These are phyloP conservation scores for Ochromonas danica DNA, from an alignment of 108 stramenopile genomes.

Conservation along the genomic window DNA sequence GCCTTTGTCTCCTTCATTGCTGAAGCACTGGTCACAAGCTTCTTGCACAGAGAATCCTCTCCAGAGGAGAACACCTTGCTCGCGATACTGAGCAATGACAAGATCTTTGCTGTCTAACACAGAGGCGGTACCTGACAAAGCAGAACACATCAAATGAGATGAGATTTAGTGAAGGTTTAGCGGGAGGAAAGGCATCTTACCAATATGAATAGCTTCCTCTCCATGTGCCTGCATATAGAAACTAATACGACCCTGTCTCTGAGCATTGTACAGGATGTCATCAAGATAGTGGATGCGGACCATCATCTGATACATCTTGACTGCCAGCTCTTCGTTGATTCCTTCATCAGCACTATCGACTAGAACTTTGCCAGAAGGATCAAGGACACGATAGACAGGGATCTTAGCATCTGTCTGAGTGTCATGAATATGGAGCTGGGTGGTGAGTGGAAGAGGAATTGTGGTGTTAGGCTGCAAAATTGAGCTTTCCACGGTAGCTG, in stretches of 20 bases:
- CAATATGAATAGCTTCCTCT: constrained; percentile 89
- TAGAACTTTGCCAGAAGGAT: background rate
- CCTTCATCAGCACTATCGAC: background rate
- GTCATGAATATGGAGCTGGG: background rate
- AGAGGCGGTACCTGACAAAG: constrained; percentile 54
- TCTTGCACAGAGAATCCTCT: constrained; percentile 90
- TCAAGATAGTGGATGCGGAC: constrained; percentile 88
- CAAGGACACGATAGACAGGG: background rate
- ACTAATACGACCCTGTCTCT: constrained; percentile 92
- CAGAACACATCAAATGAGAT: background rate
- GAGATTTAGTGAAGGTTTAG: background rate
- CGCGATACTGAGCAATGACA: constrained; percentile 92
- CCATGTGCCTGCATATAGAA: constrained; percentile 79
- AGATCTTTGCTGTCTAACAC: constrained; percentile 72
- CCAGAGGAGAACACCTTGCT: constrained; percentile 93
- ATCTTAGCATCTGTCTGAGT: background rate
- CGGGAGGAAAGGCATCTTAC: constrained; percentile 46
- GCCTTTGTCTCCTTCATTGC: constrained; percentile 78
- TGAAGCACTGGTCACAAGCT: constrained; percentile 93
- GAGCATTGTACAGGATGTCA: constrained; percentile 86
- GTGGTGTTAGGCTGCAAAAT: no score
- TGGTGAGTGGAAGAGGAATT: background rate
- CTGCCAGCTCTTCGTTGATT: constrained; percentile 20
- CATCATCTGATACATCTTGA: constrained; percentile 73
- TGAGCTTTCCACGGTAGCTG: no score